Evolutionary conservation across 2,329 filamentous ascomycete genomes (phyloP).

Genomic region (Calonectria leucothoes): DNA sequence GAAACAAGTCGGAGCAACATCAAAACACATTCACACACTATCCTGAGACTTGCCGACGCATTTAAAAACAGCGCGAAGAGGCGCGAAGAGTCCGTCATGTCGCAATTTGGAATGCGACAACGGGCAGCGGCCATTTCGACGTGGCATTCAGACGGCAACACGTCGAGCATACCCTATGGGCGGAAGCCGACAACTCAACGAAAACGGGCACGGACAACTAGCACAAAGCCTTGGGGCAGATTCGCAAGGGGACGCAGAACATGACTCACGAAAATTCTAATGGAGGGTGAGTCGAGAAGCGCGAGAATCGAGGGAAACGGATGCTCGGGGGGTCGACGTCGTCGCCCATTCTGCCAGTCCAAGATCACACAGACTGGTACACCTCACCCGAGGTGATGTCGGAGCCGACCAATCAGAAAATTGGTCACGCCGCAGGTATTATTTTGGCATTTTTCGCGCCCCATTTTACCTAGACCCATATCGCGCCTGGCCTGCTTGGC

Average conservation of each 20-base stretch:
- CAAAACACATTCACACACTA: constrained; percentile 26
- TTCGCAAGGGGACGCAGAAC: constrained; percentile 36
- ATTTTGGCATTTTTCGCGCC: constrained; percentile 49
- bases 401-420: constrained; percentile 54
- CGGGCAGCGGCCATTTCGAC: constrained; percentile 37
- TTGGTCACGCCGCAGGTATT: constrained; percentile 48
- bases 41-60: constrained; percentile 29
- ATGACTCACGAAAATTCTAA: constrained; percentile 47
- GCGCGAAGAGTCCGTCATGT: constrained; percentile 17
- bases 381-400: constrained; percentile 49
- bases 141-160: constrained; percentile 29
- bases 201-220: constrained; percentile 26
- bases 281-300: constrained; percentile 43
- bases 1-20: constrained; percentile 21
- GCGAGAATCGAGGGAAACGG: constrained; percentile 43
- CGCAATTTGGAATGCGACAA: constrained; percentile 49
- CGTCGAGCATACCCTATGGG: constrained; percentile 22
- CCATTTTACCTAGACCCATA: constrained; percentile 46
- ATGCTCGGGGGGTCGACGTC: constrained; percentile 44
- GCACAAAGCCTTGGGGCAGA: constrained; percentile 37
- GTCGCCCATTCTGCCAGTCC: constrained; percentile 42
- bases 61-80: constrained; percentile 18
- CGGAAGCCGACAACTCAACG: constrained; percentile 31
- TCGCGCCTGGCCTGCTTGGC: constrained; percentile 39
- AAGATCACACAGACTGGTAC: constrained; percentile 50